Conservation (phyloP, 768 basidiomycete species). For the Trametes maxima region DNA sequence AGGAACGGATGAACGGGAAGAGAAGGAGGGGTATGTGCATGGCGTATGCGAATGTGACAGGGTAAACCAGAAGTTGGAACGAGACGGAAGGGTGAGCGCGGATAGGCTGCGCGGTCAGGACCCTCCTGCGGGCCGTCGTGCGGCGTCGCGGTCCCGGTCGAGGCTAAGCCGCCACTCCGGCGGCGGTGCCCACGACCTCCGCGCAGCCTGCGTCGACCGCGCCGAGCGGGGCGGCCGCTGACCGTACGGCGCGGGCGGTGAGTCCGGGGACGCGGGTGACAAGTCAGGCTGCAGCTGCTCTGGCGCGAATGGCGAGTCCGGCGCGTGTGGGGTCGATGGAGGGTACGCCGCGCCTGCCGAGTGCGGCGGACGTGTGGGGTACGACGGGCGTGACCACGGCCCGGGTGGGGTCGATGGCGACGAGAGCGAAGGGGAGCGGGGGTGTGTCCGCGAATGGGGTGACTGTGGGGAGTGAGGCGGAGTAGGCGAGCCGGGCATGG, state of each 20-base stretch:
- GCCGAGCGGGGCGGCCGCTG: not conserved
- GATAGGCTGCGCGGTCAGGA: not conserved
- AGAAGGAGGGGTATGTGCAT: no score
- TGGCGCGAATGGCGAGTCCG: not conserved
- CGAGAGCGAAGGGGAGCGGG: not conserved
- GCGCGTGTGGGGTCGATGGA: not conserved
- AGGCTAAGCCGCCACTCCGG: constrained; percentile 21
- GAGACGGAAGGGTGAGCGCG: no score
- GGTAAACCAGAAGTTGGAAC: not conserved
- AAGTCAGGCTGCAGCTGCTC: not conserved
- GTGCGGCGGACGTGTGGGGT: constrained; percentile 14
- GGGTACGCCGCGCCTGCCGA: constrained; percentile 3
- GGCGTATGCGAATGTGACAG: not conserved
- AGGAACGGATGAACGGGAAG: not conserved
- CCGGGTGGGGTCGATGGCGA: not conserved
- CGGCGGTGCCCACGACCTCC: constrained; percentile 19
- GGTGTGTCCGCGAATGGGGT: not conserved
- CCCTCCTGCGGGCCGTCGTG: not conserved
- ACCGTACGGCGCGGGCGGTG: not conserved
- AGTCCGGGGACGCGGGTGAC: no score
- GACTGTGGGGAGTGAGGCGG: not conserved
- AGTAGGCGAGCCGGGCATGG: not conserved
- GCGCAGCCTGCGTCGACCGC: not conserved
- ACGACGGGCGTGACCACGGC: not conserved
- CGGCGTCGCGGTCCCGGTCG: constrained; percentile 1